A percentile compares a stretch with the other conserved stretches of the same genome.
Evolutionary conservation across 768 basidiomycete species (phyloP).

Genomic region (Coprinellus micaceus): DNA sequence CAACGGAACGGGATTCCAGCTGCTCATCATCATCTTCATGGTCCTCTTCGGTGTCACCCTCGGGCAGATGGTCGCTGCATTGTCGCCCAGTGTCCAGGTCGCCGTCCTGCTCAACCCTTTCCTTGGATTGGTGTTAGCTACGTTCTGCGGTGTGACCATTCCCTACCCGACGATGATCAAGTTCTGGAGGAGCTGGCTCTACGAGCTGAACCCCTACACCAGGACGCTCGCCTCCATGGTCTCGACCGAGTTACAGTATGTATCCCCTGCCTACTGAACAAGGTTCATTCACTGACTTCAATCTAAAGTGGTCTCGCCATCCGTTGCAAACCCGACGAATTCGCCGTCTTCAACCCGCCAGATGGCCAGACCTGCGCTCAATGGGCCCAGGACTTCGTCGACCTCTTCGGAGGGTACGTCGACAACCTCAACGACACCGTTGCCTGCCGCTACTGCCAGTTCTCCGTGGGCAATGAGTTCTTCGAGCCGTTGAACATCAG

Average conservation of each 20-base stretch:
- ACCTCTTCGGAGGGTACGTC: slow-evolving; percentile 66
- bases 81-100: slow-evolving; percentile 70
- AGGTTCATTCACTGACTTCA: background rate
- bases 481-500: slow-evolving; percentile 64
- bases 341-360: slow-evolving; percentile 68
- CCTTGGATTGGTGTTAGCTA: slow-evolving; percentile 55
- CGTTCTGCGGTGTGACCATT: slow-evolving; percentile 81
- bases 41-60: slow-evolving; percentile 64
- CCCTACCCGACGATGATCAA: slow-evolving; percentile 57
- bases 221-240: slow-evolving; percentile 69
- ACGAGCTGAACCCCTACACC: slow-evolving; percentile 68
- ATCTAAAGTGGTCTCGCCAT: slow-evolving; percentile 56
- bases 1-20: slow-evolving; percentile 67
- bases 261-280: background rate
- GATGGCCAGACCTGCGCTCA: slow-evolving; percentile 63
- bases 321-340: slow-evolving; percentile 64
- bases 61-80: slow-evolving; percentile 68
- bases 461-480: slow-evolving; percentile 64
- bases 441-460: slow-evolving; percentile 74
- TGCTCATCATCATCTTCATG: slow-evolving; percentile 67
- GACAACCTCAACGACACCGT: slow-evolving; percentile 57
- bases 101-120: slow-evolving; percentile 82
- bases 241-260: slow-evolving; percentile 69
- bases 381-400: slow-evolving; percentile 69
- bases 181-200: slow-evolving; percentile 81